Base-by-base conservation (phyloP, 441 rosid species). In the Euphorbia neoarborescens region DNA sequence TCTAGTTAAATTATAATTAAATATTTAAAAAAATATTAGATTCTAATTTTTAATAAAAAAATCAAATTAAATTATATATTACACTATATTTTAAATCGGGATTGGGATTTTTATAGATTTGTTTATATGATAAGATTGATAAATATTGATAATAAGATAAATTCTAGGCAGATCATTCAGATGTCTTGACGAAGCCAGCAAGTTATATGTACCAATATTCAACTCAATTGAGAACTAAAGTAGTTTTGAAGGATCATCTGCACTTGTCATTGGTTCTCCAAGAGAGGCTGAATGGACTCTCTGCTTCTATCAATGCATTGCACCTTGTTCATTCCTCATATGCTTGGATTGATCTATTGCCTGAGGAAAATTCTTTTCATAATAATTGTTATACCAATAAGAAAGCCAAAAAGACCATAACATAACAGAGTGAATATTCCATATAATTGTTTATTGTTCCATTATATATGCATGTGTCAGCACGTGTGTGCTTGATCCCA, bases 271-370 rank as follows among this genome's bases (percentile, higher is more conserved):
- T 83, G 57, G 76, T 77, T 60, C 84, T 92, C 76, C 90, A 87
- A 75, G 99, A 95, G 86, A 90, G 98, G 81, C 84, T 95, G 71
- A 87, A 86, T 83, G 92, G 90, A 71, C 92, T 95, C 38, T 88
- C 97, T 78, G 92, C 96, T 76, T 91, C 96, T 69, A 85, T 95
- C 71, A 92, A 95, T 81, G 96, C 98, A 17, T 78, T 95, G 76
- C 81, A 75, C 82, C 98, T 95, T 79, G 95, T 87, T 79, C 87
- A 82, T 82, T 90, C 97, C 50, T 81, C 81, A 48, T 79, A 88
- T 87, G 97, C 93, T 77, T 95, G 99, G 98, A 85, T 95, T 83
- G 93, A 88, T 80, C 87, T 86, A 58, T 71, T 72, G 62, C 79
- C 76, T 56, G 89, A 84, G 69, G 88, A 77, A 77, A 74, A 75